phyloP scores from a whole-genome alignment of 352 stramenopile genomes.

The Aphanomyces cochlioides region DNA sequence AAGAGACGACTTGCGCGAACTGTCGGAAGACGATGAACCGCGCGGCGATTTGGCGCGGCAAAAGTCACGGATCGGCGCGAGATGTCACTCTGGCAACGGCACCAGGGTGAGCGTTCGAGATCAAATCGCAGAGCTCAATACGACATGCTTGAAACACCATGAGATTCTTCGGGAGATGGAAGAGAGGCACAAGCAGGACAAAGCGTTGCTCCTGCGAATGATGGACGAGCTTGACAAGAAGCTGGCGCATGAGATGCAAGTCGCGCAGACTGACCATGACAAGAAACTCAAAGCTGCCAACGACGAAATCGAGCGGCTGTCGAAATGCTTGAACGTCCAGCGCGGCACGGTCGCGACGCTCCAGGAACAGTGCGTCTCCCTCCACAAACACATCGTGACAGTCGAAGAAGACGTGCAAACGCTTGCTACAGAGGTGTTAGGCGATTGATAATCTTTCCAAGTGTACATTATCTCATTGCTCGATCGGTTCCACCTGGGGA shows the following conservation, averaged over 20 bases:
- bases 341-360: slow-evolving; percentile 78
- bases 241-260: slow-evolving; percentile 71
- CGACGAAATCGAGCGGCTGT: slow-evolving; percentile 78
- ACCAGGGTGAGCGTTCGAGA: slow-evolving; percentile 71
- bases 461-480: too few species aligned
- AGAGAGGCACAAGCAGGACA: slow-evolving; percentile 77
- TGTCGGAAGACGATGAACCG: slow-evolving; percentile 26
- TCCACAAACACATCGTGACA: slow-evolving; percentile 81
- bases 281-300: slow-evolving; percentile 78
- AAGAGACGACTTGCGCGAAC: slow-evolving; percentile 2
- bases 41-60: background rate
- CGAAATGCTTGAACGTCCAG: slow-evolving; percentile 81
- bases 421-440: slow-evolving; percentile 72
- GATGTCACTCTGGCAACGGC: slow-evolving; percentile 14
- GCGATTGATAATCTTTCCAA: slow-evolving; percentile 38
- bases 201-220: slow-evolving; percentile 67
- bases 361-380: slow-evolving; percentile 75
- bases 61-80: slow-evolving; percentile 25
- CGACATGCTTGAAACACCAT: slow-evolving; percentile 74
- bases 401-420: slow-evolving; percentile 84
- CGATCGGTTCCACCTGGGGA: too few species aligned
- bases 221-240: slow-evolving; percentile 79
- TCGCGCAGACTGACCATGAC: slow-evolving; percentile 72
- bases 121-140: slow-evolving; percentile 71
- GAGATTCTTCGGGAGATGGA: slow-evolving; percentile 83